These are phyloP conservation scores for Russula virescens DNA, from an alignment of 768 basidiomycete genomes.

Conservation along the genomic window DNA sequence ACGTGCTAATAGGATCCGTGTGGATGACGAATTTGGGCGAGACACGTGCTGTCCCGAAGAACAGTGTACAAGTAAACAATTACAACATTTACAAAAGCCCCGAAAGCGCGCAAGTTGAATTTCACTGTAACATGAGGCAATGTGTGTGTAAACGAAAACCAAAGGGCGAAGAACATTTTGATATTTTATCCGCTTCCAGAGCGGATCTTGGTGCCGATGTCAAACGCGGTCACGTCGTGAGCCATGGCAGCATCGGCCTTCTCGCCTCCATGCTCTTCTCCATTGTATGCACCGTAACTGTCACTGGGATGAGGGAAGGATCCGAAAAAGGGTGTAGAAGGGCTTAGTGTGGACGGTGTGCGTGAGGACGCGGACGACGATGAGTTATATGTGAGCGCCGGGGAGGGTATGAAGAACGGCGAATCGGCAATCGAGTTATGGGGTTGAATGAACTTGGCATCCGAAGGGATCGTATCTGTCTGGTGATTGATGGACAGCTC, in stretches of 20 bases:
- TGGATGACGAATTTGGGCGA: conserved; percentile 5
- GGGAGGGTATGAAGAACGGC: conserved; percentile 52
- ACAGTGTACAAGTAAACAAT: conserved; percentile 17
- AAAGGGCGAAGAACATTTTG: not conserved
- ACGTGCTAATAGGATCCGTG: conserved; percentile 19
- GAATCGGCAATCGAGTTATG: conserved; percentile 30
- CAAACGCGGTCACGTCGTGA: conserved; percentile 17
- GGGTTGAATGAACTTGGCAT: conserved; percentile 12
- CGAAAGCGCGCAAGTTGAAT: conserved; percentile 1
- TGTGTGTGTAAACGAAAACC: conserved; percentile 2
- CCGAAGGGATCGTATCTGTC: conserved; percentile 7
- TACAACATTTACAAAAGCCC: conserved; percentile 11
- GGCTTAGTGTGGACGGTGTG: conserved; percentile 62
- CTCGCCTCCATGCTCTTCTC: conserved; percentile 18
- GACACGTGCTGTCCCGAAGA: conserved; percentile 1
- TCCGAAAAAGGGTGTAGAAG: conserved; percentile 66
- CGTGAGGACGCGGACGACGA: conserved; percentile 38
- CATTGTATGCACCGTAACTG: conserved; percentile 27
- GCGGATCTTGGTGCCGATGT: conserved; percentile 18
- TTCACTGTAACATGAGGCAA: not conserved
- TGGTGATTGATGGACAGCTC: conserved; percentile 14
- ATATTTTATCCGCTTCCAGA: conserved; percentile 20
- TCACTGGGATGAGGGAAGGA: conserved; percentile 40
- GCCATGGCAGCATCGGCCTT: conserved; percentile 13
- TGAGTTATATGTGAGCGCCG: conserved; percentile 52